Percentiles rank a stretch among this genome's conserved stretches.
These are phyloP conservation scores for Colletotrichum sp. DNA, from an alignment of 2,329 filamentous ascomycete species.

Conservation along the genomic window DNA sequence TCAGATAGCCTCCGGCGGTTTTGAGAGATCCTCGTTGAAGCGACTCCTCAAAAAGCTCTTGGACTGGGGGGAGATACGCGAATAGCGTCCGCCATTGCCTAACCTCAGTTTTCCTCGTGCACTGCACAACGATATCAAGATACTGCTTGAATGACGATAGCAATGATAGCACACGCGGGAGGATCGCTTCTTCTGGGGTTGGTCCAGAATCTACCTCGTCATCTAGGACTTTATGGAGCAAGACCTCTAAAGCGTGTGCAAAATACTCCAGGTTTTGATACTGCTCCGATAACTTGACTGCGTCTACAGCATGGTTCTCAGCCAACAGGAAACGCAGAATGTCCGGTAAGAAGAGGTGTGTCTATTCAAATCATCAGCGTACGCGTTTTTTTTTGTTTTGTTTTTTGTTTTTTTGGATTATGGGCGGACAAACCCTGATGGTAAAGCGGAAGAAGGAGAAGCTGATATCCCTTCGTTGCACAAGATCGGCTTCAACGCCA, in stretches of 20 bases:
- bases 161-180: constrained; percentile 68
- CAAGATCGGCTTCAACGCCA: constrained; percentile 88
- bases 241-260: constrained; percentile 87
- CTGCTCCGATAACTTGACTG: constrained; percentile 80
- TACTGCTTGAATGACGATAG: constrained; percentile 82
- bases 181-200: constrained; percentile 65
- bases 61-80: constrained; percentile 85
- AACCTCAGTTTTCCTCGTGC: constrained; percentile 95
- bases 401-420: constrained; percentile 75
- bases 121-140: constrained; percentile 94
- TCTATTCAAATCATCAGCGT: constrained; percentile 54
- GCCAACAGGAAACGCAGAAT: constrained; percentile 81
- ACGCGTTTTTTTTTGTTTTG: constrained; percentile 67
- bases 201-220: constrained; percentile 84
- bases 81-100: constrained; percentile 96
- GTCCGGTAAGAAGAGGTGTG: constrained; percentile 90
- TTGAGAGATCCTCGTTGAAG: constrained; percentile 85
- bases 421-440: constrained; percentile 88
- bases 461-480: constrained; percentile 89
- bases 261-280: constrained; percentile 92
- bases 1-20: constrained; percentile 94
- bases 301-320: constrained; percentile 78
- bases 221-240: constrained; percentile 92
- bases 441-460: constrained; percentile 91
- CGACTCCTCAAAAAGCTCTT: constrained; percentile 92